A percentile compares a stretch with the other conserved stretches of the same genome.
Conservation (phyloP, 306 rosid species). For the Vicia villosa region DNA sequence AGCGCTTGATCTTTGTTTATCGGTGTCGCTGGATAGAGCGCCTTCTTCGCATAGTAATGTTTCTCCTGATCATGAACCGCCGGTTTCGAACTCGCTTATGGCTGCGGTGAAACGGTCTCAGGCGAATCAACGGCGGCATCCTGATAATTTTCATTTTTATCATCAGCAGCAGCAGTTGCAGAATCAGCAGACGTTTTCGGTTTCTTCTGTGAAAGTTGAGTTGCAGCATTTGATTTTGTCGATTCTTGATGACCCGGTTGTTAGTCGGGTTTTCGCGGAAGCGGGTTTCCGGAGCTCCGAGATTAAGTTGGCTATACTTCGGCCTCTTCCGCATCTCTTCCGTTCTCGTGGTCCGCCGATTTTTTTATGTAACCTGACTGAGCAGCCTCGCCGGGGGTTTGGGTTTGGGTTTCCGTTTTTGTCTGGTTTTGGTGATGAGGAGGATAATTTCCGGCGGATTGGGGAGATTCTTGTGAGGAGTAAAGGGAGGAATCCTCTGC, state of each 20-base stretch:
- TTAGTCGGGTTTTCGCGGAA: constrained; percentile 88
- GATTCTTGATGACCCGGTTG: constrained; percentile 94
- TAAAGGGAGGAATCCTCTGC: constrained; percentile 74
- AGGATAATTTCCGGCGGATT: constrained; percentile 63
- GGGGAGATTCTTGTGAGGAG: constrained; percentile 64
- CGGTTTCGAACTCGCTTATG: constrained; percentile 94
- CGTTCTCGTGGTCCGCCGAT: constrained; percentile 71
- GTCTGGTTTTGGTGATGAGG: constrained; percentile 38
- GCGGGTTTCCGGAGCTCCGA: constrained; percentile 99
- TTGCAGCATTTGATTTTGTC: constrained; percentile 80
- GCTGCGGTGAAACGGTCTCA: constrained; percentile 97
- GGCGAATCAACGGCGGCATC: constrained; percentile 91
- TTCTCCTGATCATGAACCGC: constrained; percentile 75
- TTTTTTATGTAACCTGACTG: constrained; percentile 65
- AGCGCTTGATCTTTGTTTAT: constrained; percentile 83
- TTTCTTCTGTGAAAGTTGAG: constrained; percentile 75
- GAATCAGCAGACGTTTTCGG: constrained; percentile 65
- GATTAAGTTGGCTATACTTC: constrained; percentile 72
- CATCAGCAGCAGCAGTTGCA: constrained; percentile 52
- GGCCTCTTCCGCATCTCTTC: constrained; percentile 71
- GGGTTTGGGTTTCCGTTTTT: constrained; percentile 50
- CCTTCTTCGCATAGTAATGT: constrained; percentile 60
- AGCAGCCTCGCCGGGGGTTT: constrained; percentile 51
- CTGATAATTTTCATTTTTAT: constrained; percentile 75
- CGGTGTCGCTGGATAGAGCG: constrained; percentile 82